Evolutionary conservation across 192 early-diverging fungal genomes (phyloP).

Genomic region (Gigaspora rosea): DNA sequence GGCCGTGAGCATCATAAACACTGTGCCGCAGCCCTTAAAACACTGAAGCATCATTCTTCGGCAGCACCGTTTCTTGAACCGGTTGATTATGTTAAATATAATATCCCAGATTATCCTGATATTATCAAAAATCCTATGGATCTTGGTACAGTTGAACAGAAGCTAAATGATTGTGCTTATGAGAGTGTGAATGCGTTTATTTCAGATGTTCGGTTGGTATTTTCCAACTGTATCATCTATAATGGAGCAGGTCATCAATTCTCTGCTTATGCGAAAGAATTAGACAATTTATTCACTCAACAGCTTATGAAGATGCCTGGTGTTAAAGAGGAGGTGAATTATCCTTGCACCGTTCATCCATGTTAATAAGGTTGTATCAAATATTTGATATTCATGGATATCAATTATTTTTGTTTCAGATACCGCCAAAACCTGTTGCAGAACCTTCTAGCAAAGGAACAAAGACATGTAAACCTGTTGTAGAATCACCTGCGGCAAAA

Average conservation of each 20-base stretch:
- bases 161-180: slow-evolving; percentile 65
- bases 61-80: slow-evolving; percentile 84
- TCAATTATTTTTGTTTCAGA: background rate
- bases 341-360: background rate
- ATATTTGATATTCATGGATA: background rate
- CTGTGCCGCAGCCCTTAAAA: slow-evolving; percentile 70
- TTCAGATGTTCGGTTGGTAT: slow-evolving; percentile 71
- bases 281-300: slow-evolving; percentile 71
- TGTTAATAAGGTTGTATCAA: background rate
- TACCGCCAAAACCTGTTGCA: background rate
- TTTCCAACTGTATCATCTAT: slow-evolving; percentile 79
- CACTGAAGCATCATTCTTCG: slow-evolving; percentile 79
- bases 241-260: slow-evolving; percentile 76
- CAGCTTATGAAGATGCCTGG: slow-evolving; percentile 72
- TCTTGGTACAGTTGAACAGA: slow-evolving; percentile 71
- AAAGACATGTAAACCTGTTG: slow-evolving; percentile 13
- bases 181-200: slow-evolving; percentile 64
- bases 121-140: slow-evolving; percentile 82
- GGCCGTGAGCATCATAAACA: slow-evolving; percentile 85
- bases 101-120: slow-evolving; percentile 76
- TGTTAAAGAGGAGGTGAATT: slow-evolving; percentile 49
- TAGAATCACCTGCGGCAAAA: background rate
- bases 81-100: slow-evolving; percentile 74
- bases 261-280: slow-evolving; percentile 65
- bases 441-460: slow-evolving; percentile 21